Percentiles rank a stretch among this genome's conserved stretches.
phyloP scores from a whole-genome alignment of 2,329 filamentous ascomycete genomes.

The Cyphellophora attinorum region DNA sequence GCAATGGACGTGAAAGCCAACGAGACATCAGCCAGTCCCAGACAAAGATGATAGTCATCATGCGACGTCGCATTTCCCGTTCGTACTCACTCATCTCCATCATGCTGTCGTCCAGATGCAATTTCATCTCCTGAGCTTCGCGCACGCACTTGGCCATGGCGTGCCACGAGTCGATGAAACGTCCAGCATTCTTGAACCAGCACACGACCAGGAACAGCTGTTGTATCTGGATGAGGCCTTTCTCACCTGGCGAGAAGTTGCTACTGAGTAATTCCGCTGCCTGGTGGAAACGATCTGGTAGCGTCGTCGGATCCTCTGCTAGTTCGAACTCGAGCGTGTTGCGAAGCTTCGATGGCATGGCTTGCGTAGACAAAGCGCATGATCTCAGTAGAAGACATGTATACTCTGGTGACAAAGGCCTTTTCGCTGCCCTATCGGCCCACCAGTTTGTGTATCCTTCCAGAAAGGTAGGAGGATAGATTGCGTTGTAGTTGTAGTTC shows the following conservation, averaged over 20 bases:
- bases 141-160: constrained; percentile 33
- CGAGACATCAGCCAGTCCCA: constrained; percentile 42
- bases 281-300: constrained; percentile 32
- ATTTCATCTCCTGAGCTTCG: constrained; percentile 40
- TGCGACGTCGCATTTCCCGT: constrained; percentile 33
- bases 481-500: constrained; percentile 37
- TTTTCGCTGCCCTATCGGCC: constrained; percentile 25
- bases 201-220: constrained; percentile 39
- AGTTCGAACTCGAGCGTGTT: constrained; percentile 37
- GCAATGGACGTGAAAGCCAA: constrained; percentile 33
- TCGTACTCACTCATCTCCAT: constrained; percentile 34
- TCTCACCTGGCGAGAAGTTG: constrained; percentile 33
- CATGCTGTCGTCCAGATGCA: constrained; percentile 30
- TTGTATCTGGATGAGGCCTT: constrained; percentile 37
- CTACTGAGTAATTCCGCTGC: constrained; percentile 34
- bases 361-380: constrained; percentile 37
- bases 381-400: constrained; percentile 39
- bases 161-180: constrained; percentile 42
- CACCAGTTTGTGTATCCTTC: constrained; percentile 39
- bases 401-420: constrained; percentile 31
- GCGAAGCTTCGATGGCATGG: constrained; percentile 26
- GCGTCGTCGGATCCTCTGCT: constrained; percentile 26
- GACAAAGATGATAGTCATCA: constrained; percentile 37
- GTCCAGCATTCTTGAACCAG: constrained; percentile 39
- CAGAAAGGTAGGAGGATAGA: constrained; percentile 37